Evolutionary conservation across 345 rosid genomes (phyloP), one percentile per base, ranked within the genome.

Genomic region (Rhodomyrtus tomentosa): DNA sequence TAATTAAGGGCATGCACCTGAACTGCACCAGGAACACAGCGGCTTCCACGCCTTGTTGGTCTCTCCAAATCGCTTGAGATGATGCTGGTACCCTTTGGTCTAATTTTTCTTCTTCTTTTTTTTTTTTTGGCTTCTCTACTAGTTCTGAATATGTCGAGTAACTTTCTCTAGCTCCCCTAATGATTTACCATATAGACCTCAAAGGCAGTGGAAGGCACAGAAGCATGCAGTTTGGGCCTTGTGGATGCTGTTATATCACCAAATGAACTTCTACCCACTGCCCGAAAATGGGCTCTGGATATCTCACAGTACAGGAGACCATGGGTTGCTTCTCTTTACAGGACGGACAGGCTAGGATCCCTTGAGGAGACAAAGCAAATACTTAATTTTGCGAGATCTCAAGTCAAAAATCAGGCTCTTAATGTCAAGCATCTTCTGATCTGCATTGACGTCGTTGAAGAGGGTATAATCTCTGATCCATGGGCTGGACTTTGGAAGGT

Each of bases 41-140:
- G 99, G 53, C 99, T 97, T 91, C 99, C 99, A 7, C 99, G 99
- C 80, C 98, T 97, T 87, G 98, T 97, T 88, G 99, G 99, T 84
- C 95, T 95, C 85, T 79, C 98, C 38, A 97, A 94, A 84, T 92
- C 94, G 87, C 98, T 97, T 84, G 99, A 94, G 88, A 97, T 97
- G 98, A 97, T 97, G 93, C 90, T 97, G 98, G 99, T 96, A 62
- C 42, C 74, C 74, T 90, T 81, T 91, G 88, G 56, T 27, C 72
- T 22, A 55, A 86, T 85, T 86, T 81, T 81, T 84, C 73, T 49
- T 55, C n/a, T 3, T 40, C 5, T 38, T 5, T 38, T 38, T 38
- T 48, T 48, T 45, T 85, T 48, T 80, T 83, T 86, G 73, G 76
- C 85, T 29, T 81, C 32, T 82, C 52, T 27, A 22, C 45, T 50